Base-by-base conservation (phyloP, 768 basidiomycete genomes). In the Hysterangium stoloniferum region DNA sequence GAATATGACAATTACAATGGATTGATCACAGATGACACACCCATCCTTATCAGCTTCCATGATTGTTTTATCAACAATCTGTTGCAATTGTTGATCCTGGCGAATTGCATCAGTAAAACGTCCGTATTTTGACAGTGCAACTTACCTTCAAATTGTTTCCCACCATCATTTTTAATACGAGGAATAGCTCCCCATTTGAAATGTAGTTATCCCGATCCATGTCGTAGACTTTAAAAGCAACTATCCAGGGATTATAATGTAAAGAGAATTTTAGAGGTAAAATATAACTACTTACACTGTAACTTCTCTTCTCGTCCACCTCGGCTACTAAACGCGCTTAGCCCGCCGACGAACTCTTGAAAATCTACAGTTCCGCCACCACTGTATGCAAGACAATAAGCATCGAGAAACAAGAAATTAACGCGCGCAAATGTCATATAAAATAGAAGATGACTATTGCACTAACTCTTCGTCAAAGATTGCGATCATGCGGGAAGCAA, bases 151-250 rank as follows among this genome's bases (percentile, higher is more conserved):
- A 72, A 68, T 99, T 99, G 67, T 87, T 97, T 29, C 96, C 96
- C 44, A 98, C 96, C 96, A 99, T 99, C 91, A 98, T 98, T 77
- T 99, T 99, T 57, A 99, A 72, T 33, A 99, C 96, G 41, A 99
- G 72, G 72, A 97, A 99, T 27, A 99, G 79, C 68, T 99, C 96
- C 50, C 96, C 96, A 62, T 99, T 99, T 11, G 93, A 96, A 65
- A 99, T 99, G 69, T 68, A 99, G 6, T 92, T 93, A 62, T 99
- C 96, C 45, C 96, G 78, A 65, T 99, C 96, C 64, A 99, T 90
- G 63, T 99, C 96, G 60, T 99, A 99, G 45, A 99, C 96, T 65
- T 98, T 98, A 81, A 99, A 99, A 22, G 96, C 96, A 62, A 99
- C 96, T 99, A 60, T 17, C 11, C n/a, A n/a, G n/a, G n/a, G n/a